Percentiles rank a stretch among this genome's conserved stretches.
phyloP scores from a whole-genome alignment of 2,329 filamentous ascomycete species.

The Hymenoscyphus fructigenus region DNA sequence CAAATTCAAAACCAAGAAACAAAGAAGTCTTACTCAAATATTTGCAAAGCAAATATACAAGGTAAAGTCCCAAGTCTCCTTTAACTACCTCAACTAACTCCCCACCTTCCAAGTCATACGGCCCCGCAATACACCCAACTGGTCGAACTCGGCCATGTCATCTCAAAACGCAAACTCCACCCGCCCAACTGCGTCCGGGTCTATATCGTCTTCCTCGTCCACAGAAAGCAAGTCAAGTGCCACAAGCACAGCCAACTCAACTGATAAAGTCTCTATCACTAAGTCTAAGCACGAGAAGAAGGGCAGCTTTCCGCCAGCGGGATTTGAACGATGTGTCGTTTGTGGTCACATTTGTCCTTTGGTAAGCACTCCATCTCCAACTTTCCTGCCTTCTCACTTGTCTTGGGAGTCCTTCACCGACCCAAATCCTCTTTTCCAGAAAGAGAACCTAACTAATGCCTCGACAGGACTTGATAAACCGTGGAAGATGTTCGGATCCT shows the following conservation, averaged over 20 bases:
- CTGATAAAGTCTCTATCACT: no score
- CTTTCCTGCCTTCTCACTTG: not conserved
- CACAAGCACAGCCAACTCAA: not conserved
- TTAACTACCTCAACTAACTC: no score
- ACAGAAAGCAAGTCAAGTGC: not conserved
- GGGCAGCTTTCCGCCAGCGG: not conserved
- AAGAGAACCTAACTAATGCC: not conserved
- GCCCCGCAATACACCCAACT: no score
- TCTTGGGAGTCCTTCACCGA: no score
- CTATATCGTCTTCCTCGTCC: not conserved
- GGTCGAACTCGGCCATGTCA: not conserved
- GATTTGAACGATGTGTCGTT: not conserved
- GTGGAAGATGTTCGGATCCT: not conserved
- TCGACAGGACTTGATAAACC: not conserved
- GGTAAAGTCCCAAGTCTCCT: no score
- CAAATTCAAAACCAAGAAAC: not conserved
- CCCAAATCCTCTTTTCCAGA: no score
- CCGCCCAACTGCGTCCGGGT: not conserved
- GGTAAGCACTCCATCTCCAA: not conserved
- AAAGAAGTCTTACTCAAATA: not conserved
- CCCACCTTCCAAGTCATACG: no score
- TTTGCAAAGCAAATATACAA: not conserved
- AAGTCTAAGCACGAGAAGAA: not conserved
- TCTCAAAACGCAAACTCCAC: not conserved
- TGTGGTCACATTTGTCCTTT: not conserved